Base-by-base conservation (phyloP, 2,329 filamentous ascomycete genomes). In the Hyphodiscus sp. region DNA sequence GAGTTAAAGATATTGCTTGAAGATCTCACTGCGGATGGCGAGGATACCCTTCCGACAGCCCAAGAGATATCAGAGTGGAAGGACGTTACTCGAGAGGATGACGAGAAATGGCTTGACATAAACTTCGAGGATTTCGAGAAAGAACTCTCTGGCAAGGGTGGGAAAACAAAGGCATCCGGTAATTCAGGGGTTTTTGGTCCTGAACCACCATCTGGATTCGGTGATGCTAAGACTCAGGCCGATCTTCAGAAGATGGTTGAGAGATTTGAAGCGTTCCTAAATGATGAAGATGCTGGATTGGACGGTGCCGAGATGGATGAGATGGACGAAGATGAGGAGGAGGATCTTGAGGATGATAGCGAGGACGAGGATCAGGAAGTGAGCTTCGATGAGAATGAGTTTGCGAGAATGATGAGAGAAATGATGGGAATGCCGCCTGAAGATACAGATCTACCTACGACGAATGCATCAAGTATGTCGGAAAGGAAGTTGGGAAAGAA, bases 31-130 rank as follows among this genome's bases (percentile, higher is more conserved):
- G 56, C 62, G 1, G 63, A 62, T 29, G 57, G 57, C 16, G 64
- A 66, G 26, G 63, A 68, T 5, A 62, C 62, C 23, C 73, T 97
- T 0, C 92, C 94, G 0, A 81, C 76, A 0, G 79, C 95, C 61
- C 70, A 75, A 0, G 87, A 92, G n/a, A 89, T 97, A 10, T 69
- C 70, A 23, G 63, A 67, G 1, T 97, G 94, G 92, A 74, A 78
- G 38, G 70, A 76, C 29, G 66, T 67, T 2, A 71, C 74, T 29
- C 77, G 74, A n/a, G 81, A 92, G 48, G 92, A 97, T 56, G 83
- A 91, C 62, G 94, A 97, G 63, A 78, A 81, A 20, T 99, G 94
- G 94, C 76, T 99, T 59, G 85, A 97, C 62, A 95, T 99, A 53
- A 85, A 91, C 65, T 96, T 90, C 61, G 80, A 86, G 18, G 91